Evolutionary conservation across 495 filamentous ascomycete species (phyloP), one percentile per base, ranked within the genome.

Genomic region (Penicillium soppii): DNA sequence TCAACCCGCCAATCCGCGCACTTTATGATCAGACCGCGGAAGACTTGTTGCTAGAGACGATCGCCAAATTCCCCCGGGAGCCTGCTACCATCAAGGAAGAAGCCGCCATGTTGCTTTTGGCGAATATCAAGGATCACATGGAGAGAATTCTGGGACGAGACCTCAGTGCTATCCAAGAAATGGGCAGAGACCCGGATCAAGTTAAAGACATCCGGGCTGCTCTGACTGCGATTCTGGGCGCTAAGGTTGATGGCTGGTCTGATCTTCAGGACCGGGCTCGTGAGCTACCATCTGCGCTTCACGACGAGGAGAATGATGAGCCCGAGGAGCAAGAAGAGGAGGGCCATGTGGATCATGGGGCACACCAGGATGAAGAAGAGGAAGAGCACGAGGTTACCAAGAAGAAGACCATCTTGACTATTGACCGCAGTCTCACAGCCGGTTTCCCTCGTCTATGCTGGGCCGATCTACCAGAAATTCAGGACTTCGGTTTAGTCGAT

Each of bases 41-140:
- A 44, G 74, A 77, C 41, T 35, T 77, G 39, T 52, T 77, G 13
- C 51, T 77, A 35, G 74, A 77, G 58, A 74, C 74, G 5, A 74
- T 77, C 19, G 72, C 74, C 9, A 77, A 73, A 35, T 77, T 74
- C 41, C 74, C 74, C 5, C 59, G 71, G 19, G 72, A 77, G 41
- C 74, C 74, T 1, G 71, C 72, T 12, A 77, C 71, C 3, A 75
- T 75, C 56, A 77, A 77, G 41, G 72, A 77, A 54, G 74, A 77
- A 46, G 74, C 74, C 16, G 71, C 74, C 1, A 77, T 77, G 74
- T 52, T 77, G n/a, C 65, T 77, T 23, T 65, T 77, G 5, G 72
- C 74, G 9, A 75, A 77, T 30, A 75, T 77, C 48, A 77, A 77
- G 37, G 74, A 77, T 40, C 74, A 77, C 57, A 77, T 77, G 74